Percentiles rank a stretch among this genome's conserved stretches.
Evolutionary conservation across 73 alveolate species (phyloP).

Genomic region (Tetrahymena malaccensis): DNA sequence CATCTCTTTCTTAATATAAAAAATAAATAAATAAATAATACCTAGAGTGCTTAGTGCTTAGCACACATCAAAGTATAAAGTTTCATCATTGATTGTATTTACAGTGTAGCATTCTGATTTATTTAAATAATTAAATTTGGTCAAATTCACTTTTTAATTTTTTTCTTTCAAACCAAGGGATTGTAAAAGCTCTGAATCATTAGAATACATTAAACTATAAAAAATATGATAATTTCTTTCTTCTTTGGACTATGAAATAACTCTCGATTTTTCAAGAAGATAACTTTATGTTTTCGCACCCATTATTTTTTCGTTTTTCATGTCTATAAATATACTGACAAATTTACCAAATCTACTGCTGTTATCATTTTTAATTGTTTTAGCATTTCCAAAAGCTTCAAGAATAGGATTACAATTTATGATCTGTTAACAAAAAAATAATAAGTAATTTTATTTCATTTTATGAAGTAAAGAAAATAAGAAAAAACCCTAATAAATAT

Average conservation of each 20-base stretch:
- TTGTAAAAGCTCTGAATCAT: conserved; percentile 30
- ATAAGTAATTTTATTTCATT: no score
- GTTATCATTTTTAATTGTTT: conserved; percentile 81
- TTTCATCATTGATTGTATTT: conserved; percentile 44
- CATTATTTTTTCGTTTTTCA: conserved; percentile 61
- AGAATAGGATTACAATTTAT: conserved; percentile 93
- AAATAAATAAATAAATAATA: background rate
- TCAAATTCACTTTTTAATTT: conserved; percentile 32
- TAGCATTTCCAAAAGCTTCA: conserved; percentile 99
- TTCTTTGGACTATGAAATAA: conserved; percentile 57
- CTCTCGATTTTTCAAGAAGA: conserved; percentile 89
- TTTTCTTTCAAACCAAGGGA: conserved; percentile 26
- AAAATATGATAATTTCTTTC: conserved; percentile 96
- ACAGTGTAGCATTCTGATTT: conserved; percentile 24
- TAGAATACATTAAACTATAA: conserved; percentile 77
- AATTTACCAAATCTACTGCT: conserved; percentile 96
- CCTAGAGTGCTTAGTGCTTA: conserved; percentile 12
- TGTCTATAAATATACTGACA: conserved; percentile 77
- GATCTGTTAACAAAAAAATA: conserved; percentile 70
- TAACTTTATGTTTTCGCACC: conserved; percentile 89
- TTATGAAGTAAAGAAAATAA: background rate
- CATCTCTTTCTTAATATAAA: no score
- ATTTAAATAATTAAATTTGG: conserved; percentile 14
- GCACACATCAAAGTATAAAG: conserved; percentile 43
- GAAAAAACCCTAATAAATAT: background rate